These are phyloP conservation scores for Eucommia ulmoides DNA, from an alignment of 257 asterid species.

Conservation along the genomic window DNA sequence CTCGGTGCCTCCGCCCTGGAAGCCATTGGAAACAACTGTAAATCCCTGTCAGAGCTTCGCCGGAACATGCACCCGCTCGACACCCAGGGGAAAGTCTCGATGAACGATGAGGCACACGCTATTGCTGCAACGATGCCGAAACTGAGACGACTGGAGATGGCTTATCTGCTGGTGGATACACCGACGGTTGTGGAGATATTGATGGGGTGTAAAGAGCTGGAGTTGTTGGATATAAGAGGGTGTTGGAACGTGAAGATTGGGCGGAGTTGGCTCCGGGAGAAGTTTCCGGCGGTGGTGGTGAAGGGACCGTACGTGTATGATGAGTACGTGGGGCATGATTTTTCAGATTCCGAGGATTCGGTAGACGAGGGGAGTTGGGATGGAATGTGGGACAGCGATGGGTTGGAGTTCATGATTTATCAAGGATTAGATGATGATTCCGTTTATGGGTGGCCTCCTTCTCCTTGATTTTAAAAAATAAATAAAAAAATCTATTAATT, in stretches of 20 bases:
- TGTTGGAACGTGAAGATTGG: conserved; percentile 74
- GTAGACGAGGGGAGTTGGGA: conserved; percentile 24
- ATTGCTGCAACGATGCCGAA: conserved; percentile 65
- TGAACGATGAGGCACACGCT: conserved; percentile 69
- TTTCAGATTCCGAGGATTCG: conserved; percentile 53
- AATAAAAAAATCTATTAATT: no score
- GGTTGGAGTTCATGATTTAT: neutral
- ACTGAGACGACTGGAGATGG: conserved; percentile 74
- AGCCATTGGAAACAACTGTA: conserved; percentile 58
- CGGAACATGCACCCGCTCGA: conserved; percentile 70
- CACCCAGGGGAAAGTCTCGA: conserved; percentile 47
- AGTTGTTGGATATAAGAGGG: conserved; percentile 62
- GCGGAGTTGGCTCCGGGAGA: conserved; percentile 29
- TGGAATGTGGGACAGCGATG: conserved; percentile 16
- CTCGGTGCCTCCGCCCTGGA: conserved; percentile 63
- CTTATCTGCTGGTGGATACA: conserved; percentile 59
- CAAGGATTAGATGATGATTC: neutral
- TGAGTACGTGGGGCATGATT: conserved; percentile 33
- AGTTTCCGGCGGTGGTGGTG: conserved; percentile 34
- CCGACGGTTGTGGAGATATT: conserved; percentile 42
- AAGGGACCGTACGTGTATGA: conserved; percentile 54
- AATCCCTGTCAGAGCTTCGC: conserved; percentile 38
- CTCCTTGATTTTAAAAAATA: no score
- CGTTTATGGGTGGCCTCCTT: neutral
- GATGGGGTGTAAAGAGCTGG: conserved; percentile 42